Base-by-base conservation (phyloP, 345 rosid genomes). In the Salix koriyanagi region DNA sequence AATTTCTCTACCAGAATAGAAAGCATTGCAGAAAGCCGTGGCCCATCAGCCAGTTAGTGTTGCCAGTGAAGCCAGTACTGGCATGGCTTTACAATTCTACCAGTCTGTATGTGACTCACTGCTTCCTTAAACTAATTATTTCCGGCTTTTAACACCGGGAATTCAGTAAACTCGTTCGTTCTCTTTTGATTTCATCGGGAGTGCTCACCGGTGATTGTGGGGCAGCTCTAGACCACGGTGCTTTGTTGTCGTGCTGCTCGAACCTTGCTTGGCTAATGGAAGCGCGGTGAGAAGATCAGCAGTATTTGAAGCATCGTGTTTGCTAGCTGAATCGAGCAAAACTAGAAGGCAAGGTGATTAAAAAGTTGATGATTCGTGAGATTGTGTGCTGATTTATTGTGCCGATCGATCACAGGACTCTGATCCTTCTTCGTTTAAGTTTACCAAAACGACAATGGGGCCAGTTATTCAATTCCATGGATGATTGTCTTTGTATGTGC, bases 231-330 rank as follows among this genome's bases (percentile, higher is more conserved):
- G 80, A 81, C 77, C 83, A 81, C 16, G 83, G 80, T 34, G 80
- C 69, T 25, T n/a, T 25, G 80, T 67, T 7, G 64, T 72, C 16
- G 83, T 72, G 23, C n/a, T n/a, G n/a, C n/a, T n/a, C n/a, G n/a
- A n/a, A n/a, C n/a, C n/a, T n/a, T n/a, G n/a, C n/a, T n/a, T n/a
- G n/a, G n/a, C n/a, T n/a, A n/a, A n/a, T n/a, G n/a, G n/a, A n/a
- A n/a, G n/a, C n/a, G n/a, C n/a, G 41, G 52, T 37, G 77, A 61
- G 4, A 72, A 74, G 23, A 82, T 87, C 81, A 89, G 81, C 85
- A 86, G 83, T 74, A 88, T 83, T 82, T 89, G 84, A 89, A 76
- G 37, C 41, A 18, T 42, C 25, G 14, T 44, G 13, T 44, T 11
- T 52, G 23, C 58, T 52, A 19, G 39, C 36, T 28, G 48, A 48